Evolutionary conservation across 1,284 basidiomycete species (phyloP), one percentile per base, ranked within the genome.

Genomic region (Ceratobasidium sp.): DNA sequence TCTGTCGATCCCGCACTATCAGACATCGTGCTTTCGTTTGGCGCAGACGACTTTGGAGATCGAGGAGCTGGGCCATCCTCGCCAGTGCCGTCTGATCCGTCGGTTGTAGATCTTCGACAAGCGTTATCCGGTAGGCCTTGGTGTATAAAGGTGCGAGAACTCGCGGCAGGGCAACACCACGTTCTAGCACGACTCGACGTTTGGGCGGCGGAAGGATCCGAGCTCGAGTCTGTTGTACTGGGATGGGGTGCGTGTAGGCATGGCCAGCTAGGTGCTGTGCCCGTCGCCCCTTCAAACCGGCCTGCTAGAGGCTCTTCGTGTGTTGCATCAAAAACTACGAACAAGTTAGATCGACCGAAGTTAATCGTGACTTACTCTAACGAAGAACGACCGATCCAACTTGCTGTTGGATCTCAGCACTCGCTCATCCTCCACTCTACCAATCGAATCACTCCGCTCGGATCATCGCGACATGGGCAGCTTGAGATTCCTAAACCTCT

Each of bases 201-300:
- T 9, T 28, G 26, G 73, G 10, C 13, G 68, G 33, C 12, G 61
- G 15, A 12, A 46, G 20, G 76, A 79, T 12, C 20, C 12, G n/a
- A 74, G 33, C 52, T 50, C 2, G 67, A 69, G 17, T 80, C 84
- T 59, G 78, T 87, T 46, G 80, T 94, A 13, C 84, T 92, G 0
- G 96, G 95, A 2, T 97, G 96, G 96, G 96, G 96, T 4, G 87
- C 91, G 3, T 89, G 90, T 33, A 87, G 96, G 56, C 94, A 96
- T 81, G 94, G 94, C 1, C 95, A 96, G 81, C 87, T 95, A 0
- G 93, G 92, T 26, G 77, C 81, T 56, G 56, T 82, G 69, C 23
- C 75, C 56, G 28, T 81, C 80, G 20, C 80, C 68, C 79, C 56
- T 79, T 68, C 65, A 83, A 62, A 40, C 20, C 28, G 38, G 38